Evolutionary conservation across 768 basidiomycete species (phyloP).

Genomic region (Pluteus cervinus): DNA sequence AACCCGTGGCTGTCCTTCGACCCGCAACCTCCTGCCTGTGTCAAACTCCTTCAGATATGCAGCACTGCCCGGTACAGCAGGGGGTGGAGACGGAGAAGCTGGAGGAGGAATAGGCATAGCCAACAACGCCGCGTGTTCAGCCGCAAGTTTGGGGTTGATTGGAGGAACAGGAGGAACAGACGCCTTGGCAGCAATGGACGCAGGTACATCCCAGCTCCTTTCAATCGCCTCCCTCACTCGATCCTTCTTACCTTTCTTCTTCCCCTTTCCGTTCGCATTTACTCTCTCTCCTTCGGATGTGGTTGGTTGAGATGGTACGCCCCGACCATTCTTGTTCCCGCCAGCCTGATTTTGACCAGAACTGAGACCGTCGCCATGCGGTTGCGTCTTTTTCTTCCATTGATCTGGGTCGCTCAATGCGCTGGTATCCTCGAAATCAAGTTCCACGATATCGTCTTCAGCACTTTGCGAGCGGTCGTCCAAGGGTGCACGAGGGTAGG

Average conservation of each 20-base stretch:
- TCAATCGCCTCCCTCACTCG: conserved; percentile 45
- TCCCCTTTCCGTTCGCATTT: conserved; percentile 10
- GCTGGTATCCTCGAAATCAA: conserved; percentile 70
- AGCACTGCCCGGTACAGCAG: no score
- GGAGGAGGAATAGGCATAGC: conserved; percentile 4
- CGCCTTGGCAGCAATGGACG: conserved; percentile 10
- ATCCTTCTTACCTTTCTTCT: conserved; percentile 18
- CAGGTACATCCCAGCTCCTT: conserved; percentile 55
- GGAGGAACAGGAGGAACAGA: neutral
- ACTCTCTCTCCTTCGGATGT: no score
- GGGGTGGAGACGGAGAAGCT: conserved; percentile 3
- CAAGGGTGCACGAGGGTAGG: conserved; percentile 48
- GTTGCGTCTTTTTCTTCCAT: neutral
- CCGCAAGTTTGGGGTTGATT: neutral
- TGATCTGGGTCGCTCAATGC: conserved; percentile 63
- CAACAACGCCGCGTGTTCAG: no score
- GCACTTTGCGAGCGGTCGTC: conserved; percentile 27
- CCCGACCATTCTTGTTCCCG: no score
- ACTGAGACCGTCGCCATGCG: neutral
- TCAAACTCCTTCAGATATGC: no score
- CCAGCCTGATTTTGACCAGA: no score
- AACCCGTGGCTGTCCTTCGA: no score
- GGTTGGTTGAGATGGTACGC: no score
- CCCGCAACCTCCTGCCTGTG: no score
- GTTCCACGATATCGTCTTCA: conserved; percentile 65